Evolutionary conservation across 352 stramenopile species (phyloP), one percentile per base, ranked within the genome.

Genomic region (Pythium brassicae): DNA sequence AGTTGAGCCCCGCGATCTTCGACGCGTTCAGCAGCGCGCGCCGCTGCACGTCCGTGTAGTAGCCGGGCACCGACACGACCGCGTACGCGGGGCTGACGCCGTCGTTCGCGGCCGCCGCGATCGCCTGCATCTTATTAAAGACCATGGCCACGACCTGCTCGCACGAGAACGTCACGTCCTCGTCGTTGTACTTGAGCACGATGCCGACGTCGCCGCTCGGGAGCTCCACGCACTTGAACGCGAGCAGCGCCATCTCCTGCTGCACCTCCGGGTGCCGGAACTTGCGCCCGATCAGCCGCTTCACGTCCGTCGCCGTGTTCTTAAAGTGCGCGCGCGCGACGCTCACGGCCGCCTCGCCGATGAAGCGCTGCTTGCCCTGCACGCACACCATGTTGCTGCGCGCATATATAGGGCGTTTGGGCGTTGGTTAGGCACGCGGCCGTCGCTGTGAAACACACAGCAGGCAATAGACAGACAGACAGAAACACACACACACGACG

Each of bases 121-220:
- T 98, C 37, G 61, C 74, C 65, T 96, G 89, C 81, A 99, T 95
- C 75, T 99, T 98, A 68, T 95, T 96, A 49, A 99, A 76, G 63
- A 99, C 92, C 92, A 99, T 99, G 14, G 93, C 97, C 8, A 97
- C 86, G 46, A 99, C 78, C 64, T 98, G 87, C 75, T 99, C 96
- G 55, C 97, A 94, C 50, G 96, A 89, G 53, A 99, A 92, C 20
- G 96, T 92, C 44, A 87, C 76, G 27, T 67, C 62, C 55, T 92
- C 75, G 61, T 97, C 97, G 54, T 97, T 87, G 76, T 99, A 98
- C 58, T 81, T 77, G 60, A 97, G 87, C 61, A 95, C 78, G 49
- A 97, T 84, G 59, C 91, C 87, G 20, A 96, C 84, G 69, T 96
- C 83, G 64, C 86, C 89, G 59, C 84, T 90, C 44, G 85, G 73